These are phyloP conservation scores for Mortierella alpina DNA, from an alignment of 192 early-diverging fungal species.

Conservation along the genomic window DNA sequence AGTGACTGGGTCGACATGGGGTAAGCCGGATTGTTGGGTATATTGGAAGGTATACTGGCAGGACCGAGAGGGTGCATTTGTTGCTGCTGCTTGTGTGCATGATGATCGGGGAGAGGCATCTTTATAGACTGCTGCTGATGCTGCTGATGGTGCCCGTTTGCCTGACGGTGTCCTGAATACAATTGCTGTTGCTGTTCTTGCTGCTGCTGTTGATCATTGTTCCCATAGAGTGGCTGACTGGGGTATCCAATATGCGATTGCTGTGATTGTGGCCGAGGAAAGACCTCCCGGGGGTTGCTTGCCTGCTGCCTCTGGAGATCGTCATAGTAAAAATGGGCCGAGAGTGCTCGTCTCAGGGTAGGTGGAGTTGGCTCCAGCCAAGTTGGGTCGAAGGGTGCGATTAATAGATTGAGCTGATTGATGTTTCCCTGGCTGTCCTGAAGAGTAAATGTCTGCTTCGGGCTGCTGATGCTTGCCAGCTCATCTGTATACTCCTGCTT, in stretches of 20 bases:
- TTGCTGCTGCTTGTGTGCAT: not conserved
- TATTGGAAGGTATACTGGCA: not conserved
- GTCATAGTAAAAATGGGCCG: conserved; percentile 39
- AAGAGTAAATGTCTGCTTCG: conserved; percentile 34
- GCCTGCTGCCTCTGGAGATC: conserved; percentile 31
- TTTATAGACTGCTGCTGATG: not conserved
- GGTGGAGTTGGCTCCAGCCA: conserved; percentile 47
- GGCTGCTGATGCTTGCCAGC: conserved; percentile 16
- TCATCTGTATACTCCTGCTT: not conserved
- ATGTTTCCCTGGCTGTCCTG: conserved; percentile 47
- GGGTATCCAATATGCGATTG: conserved; percentile 21
- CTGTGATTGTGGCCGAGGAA: conserved; percentile 34
- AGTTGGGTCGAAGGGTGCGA: conserved; percentile 44
- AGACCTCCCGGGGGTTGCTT: conserved; percentile 17
- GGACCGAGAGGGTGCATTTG: not conserved
- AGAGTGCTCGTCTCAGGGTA: conserved; percentile 27
- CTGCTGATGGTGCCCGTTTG: not conserved
- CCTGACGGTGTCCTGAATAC: not conserved
- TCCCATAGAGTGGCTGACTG: not conserved
- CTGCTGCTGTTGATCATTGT: conserved; percentile 14
- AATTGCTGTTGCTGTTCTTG: not conserved
- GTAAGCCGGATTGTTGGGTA: too few relatives aligned
- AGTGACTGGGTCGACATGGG: not conserved
- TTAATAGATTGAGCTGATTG: conserved; percentile 31
- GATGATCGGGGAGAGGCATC: too few relatives aligned